Evolutionary conservation across 2,329 filamentous ascomycete species (phyloP), one percentile per base, ranked within the genome.

Genomic region (Fusarium gaditjirri): DNA sequence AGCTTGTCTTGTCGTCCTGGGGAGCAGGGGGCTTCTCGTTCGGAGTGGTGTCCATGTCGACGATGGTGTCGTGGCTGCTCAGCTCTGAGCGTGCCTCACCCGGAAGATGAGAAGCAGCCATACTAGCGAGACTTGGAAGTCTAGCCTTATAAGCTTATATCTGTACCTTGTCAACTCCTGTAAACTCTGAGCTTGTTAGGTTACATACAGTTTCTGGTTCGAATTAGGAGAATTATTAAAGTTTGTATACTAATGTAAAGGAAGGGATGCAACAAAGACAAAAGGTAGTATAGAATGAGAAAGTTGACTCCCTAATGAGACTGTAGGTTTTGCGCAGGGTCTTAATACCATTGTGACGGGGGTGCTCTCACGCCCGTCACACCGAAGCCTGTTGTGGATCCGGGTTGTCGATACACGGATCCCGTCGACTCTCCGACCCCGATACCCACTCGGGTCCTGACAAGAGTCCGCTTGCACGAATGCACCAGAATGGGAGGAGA

Each of bases 21-120:
- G 43, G 16, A 25, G 46, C 35, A 17, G 42, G 12, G 3, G 68
- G 47, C 12, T 73, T 73, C 56, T 73, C 70, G 70, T 35, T 53
- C 13, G 42, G 23, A 17, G 59, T 56, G 17, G 27, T 49, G 6
- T 73, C 71, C 27, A 42, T 55, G 39, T 69, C 58, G 49, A 73
- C 71, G 17, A 71, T 59, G 23, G 71, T 73, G 6, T 73, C 71
- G 53, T 65, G 70, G 39, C 71, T 73, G 49, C 71, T 70, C 46
- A 62, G 59, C 16, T 57, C 29, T 42, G 71, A 73, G 55, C 59
- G 63, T 52, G 58, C 50, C 29, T 71, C 62, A 19, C 52, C 55
- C 13, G 59, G 44, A 41, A 50, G 17, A 57, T 70, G 44, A 33
- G 52, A 52, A 27, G 55, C 61, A 59, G 71, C 55, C 71, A 73